A percentile compares a stretch with the other conserved stretches of the same genome.
Evolutionary conservation across 352 stramenopile species (phyloP).

Genomic region (Phytophthora pseudosyringae): DNA sequence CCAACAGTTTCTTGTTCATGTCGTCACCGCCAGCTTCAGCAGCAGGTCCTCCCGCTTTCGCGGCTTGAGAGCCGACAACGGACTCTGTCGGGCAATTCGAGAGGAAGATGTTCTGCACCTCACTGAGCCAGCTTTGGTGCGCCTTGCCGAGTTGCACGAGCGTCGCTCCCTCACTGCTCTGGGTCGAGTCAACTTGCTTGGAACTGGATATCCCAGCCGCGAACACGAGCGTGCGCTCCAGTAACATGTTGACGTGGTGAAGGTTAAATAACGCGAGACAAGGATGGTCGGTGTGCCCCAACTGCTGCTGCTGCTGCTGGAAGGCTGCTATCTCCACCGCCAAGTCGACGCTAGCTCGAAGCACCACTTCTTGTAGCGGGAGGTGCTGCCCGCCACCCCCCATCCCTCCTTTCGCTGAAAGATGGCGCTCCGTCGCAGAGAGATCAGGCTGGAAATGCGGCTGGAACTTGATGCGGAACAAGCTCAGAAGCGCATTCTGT

Average conservation of each 20-base stretch:
- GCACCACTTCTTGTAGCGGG: slow-evolving; percentile 47
- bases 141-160: slow-evolving; percentile 62
- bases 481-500: slow-evolving; percentile 51
- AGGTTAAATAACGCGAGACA: slow-evolving; percentile 53
- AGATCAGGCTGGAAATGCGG: slow-evolving; percentile 28
- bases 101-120: slow-evolving; percentile 56
- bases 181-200: neutral
- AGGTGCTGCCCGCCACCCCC: slow-evolving; percentile 27
- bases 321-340: slow-evolving; percentile 42
- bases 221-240: slow-evolving; percentile 52
- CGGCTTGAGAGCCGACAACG: neutral
- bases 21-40: slow-evolving; percentile 6
- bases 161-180: slow-evolving; percentile 27
- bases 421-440: neutral
- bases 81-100: slow-evolving; percentile 24
- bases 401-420: slow-evolving; percentile 18
- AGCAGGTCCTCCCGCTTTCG: neutral
- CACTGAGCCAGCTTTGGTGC: slow-evolving; percentile 69
- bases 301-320: slow-evolving; percentile 28
- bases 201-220: slow-evolving; percentile 3
- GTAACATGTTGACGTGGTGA: slow-evolving; percentile 48
- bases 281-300: slow-evolving; percentile 15
- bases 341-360: slow-evolving; percentile 68
- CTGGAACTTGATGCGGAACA: slow-evolving; percentile 59
- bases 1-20: slow-evolving; percentile 40